These are phyloP conservation scores for Cucurbita pepo DNA, from an alignment of 306 rosid genomes.

Conservation along the genomic window DNA sequence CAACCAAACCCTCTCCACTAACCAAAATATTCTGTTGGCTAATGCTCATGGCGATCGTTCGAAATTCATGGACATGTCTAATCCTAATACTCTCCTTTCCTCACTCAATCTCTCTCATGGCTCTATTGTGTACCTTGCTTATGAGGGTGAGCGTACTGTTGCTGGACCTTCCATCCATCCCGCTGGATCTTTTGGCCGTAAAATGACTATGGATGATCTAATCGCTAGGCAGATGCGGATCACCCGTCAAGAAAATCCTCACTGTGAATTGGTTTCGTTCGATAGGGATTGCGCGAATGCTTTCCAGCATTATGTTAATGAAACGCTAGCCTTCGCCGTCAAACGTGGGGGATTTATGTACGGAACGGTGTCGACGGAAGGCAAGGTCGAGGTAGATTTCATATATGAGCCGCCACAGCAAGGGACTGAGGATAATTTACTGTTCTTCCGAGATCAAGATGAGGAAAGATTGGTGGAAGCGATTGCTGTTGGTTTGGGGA, in stretches of 20 bases:
- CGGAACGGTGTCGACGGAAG: conserved; percentile 65
- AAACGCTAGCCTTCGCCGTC: conserved; percentile 62
- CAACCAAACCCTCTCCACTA: conserved; percentile 68
- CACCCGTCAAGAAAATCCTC: conserved; percentile 71
- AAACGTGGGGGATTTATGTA: conserved; percentile 94
- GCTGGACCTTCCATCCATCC: conserved; percentile 53
- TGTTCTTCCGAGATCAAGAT: conserved; percentile 45
- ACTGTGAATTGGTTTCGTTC: conserved; percentile 75
- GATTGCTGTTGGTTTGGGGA: conserved; percentile 67
- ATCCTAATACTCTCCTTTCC: conserved; percentile 34
- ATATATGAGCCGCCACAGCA: conserved; percentile 93
- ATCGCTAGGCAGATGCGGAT: conserved; percentile 90
- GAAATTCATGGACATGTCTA: conserved; percentile 58
- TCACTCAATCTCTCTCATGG: conserved; percentile 62
- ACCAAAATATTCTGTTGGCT: conserved; percentile 62
- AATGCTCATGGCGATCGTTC: conserved; percentile 44
- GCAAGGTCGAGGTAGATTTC: conserved; percentile 77
- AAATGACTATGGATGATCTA: conserved; percentile 98
- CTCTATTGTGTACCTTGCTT: conserved; percentile 48
- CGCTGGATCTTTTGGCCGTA: conserved; percentile 87
- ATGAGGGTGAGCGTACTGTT: conserved; percentile 74
- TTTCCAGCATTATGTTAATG: conserved; percentile 83
- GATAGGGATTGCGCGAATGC: conserved; percentile 86
- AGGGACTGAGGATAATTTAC: conserved; percentile 53
- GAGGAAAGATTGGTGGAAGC: conserved; percentile 84